phyloP scores from a whole-genome alignment of 805 yeast genomes.

The Candida jianshihensis region DNA sequence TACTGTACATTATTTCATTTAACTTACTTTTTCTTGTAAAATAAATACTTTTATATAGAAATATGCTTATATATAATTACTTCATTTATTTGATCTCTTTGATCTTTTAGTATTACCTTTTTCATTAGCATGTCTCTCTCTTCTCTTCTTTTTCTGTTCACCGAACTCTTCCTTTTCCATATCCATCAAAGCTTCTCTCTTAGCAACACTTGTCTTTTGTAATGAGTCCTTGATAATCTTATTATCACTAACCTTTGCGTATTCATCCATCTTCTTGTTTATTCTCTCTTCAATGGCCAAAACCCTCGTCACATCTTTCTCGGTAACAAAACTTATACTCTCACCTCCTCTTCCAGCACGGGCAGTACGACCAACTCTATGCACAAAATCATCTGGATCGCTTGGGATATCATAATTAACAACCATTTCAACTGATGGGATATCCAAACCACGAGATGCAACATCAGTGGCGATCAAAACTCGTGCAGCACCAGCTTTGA shows the following conservation, averaged over 20 bases:
- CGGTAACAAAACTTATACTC: slow-evolving; percentile 75
- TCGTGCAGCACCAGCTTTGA: slow-evolving; percentile 90
- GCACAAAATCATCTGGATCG: slow-evolving; percentile 94
- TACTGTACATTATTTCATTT: not conserved
- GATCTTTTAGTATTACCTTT: slow-evolving; percentile 1
- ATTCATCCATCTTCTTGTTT: slow-evolving; percentile 70
- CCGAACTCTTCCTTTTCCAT: slow-evolving; percentile 92
- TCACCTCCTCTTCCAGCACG: slow-evolving; percentile 93
- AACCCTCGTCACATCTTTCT: slow-evolving; percentile 75
- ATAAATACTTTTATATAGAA: no score
- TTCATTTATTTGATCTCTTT: slow-evolving; percentile 3
- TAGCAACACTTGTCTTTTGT: slow-evolving; percentile 68
- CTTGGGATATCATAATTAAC: slow-evolving; percentile 91
- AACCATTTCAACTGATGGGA: slow-evolving; percentile 86
- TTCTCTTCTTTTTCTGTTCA: slow-evolving; percentile 51
- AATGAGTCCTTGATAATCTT: slow-evolving; percentile 68
- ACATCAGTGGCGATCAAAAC: slow-evolving; percentile 94
- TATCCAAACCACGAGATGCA: slow-evolving; percentile 95
- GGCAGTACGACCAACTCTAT: slow-evolving; percentile 97
- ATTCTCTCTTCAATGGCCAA: slow-evolving; percentile 84
- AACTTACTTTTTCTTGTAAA: no score
- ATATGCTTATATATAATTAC: no score
- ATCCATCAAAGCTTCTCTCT: slow-evolving; percentile 85
- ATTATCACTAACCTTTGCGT: slow-evolving; percentile 66
- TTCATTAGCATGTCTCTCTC: slow-evolving; percentile 23